Percentiles rank a stretch among this genome's conserved stretches.
phyloP scores from a whole-genome alignment of 1,284 basidiomycete species.

The Ceratobasidium sp. region DNA sequence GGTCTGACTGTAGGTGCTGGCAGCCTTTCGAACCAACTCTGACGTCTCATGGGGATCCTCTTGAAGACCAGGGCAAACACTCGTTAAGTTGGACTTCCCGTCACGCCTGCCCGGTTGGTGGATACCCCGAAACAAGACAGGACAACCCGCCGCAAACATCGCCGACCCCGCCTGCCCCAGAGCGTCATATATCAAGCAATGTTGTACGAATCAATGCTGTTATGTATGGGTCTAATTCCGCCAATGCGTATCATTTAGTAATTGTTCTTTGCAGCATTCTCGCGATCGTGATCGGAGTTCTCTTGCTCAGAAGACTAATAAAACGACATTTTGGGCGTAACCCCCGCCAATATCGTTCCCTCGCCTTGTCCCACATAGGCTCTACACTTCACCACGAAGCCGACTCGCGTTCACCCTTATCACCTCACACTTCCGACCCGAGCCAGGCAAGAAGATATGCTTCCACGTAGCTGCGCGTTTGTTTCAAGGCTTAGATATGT shows the following conservation, averaged over 20 bases:
- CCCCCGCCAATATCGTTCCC: constrained; percentile 15
- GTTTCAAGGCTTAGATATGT: too few relatives aligned
- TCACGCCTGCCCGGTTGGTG: constrained; percentile 39
- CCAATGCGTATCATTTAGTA: background rate
- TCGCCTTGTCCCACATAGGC: constrained; percentile 20
- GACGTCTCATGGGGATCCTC: constrained; percentile 39
- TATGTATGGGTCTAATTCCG: constrained; percentile 5
- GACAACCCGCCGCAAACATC: background rate
- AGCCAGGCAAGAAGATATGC: constrained; percentile 10
- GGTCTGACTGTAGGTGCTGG: background rate
- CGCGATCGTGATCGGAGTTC: background rate
- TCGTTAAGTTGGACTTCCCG: constrained; percentile 25
- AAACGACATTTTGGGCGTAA: background rate
- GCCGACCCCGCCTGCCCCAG: background rate
- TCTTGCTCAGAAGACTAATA: background rate
- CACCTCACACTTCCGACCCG: constrained; percentile 12
- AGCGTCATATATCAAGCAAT: background rate
- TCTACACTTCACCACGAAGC: constrained; percentile 28
- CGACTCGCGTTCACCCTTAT: constrained; percentile 25
- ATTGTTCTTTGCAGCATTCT: background rate
- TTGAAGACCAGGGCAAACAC: constrained; percentile 42
- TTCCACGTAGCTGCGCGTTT: constrained; percentile 3
- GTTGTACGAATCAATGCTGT: background rate
- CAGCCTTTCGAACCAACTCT: constrained; percentile 30
- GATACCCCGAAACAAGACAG: constrained; percentile 11